Percentiles rank a stretch among this genome's conserved stretches.
Conservation (phyloP, 805 yeast genomes). For the Sugiyamaella lignohabitans region DNA sequence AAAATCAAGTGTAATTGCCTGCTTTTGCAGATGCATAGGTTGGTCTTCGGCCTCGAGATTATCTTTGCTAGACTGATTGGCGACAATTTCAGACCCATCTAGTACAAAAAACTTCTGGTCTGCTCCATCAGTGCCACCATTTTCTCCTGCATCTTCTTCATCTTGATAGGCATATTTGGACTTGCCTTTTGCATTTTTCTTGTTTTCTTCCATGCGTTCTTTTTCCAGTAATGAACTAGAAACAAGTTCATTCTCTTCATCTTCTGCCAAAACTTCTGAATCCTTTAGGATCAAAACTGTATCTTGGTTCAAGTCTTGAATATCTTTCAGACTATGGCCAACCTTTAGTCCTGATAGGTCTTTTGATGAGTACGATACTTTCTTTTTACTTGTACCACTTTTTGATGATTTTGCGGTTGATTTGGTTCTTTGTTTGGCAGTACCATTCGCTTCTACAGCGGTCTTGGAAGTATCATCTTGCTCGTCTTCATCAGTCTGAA, state of each 20-base stretch:
- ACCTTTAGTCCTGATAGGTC: constrained; percentile 37
- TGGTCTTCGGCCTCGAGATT: constrained; percentile 4
- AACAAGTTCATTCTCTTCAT: constrained; percentile 34
- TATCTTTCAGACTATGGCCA: constrained; percentile 41
- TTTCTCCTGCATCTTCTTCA: constrained; percentile 22
- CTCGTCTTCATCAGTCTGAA: constrained; percentile 10
- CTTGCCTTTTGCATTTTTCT: constrained; percentile 26
- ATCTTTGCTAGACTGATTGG: constrained; percentile 21
- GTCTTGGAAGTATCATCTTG: too few relatives aligned
- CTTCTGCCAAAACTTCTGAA: constrained; percentile 29
- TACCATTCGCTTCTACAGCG: too few relatives aligned
- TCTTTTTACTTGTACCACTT: constrained; percentile 8
- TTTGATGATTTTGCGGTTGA: constrained; percentile 18
- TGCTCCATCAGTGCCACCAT: constrained; percentile 26
- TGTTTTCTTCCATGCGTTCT: constrained; percentile 24
- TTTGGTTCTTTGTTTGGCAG: constrained; percentile 22
- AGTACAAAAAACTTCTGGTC: constrained; percentile 28
- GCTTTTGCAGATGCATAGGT: constrained; percentile 17
- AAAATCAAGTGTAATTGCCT: constrained; percentile 25
- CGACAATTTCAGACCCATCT: constrained; percentile 33
- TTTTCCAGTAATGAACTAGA: constrained; percentile 38
- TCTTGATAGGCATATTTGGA: constrained; percentile 26
- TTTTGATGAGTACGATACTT: constrained; percentile 22
- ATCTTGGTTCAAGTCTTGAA: constrained; percentile 36
- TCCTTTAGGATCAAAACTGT: constrained; percentile 56